phyloP scores from a whole-genome alignment of 352 stramenopile species.

The Peronospora tabacina region DNA sequence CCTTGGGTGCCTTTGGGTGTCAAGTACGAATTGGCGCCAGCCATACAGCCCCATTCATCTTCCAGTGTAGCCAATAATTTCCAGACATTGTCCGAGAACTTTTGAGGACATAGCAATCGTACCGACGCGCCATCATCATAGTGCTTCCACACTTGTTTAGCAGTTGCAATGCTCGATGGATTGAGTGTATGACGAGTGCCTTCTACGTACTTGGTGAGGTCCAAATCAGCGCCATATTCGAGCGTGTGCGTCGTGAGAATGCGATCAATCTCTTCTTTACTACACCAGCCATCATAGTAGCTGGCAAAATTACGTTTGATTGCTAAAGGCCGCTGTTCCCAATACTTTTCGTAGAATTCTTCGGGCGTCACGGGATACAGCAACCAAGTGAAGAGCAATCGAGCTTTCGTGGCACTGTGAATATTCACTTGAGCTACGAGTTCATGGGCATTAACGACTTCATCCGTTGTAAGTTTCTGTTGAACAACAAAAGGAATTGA shows the following conservation, averaged over 20 bases:
- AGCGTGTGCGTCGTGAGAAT: constrained; percentile 73
- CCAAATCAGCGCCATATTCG: constrained; percentile 72
- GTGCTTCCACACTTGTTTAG: constrained; percentile 73
- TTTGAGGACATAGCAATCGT: constrained; percentile 90
- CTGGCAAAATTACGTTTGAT: constrained; percentile 60
- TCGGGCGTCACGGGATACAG: constrained; percentile 72
- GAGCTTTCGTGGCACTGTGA: constrained; percentile 61
- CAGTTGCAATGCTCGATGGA: constrained; percentile 39
- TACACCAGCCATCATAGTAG: constrained; percentile 82
- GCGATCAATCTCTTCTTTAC: constrained; percentile 58
- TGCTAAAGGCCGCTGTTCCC: constrained; percentile 87
- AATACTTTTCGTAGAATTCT: constrained; percentile 91
- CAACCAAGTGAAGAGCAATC: constrained; percentile 80
- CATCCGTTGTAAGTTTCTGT: constrained; percentile 34
- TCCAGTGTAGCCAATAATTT: constrained; percentile 91
- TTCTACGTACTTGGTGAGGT: constrained; percentile 87
- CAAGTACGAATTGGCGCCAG: constrained; percentile 92
- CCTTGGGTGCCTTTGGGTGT: constrained; percentile 90
- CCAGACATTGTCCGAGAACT: constrained; percentile 83
- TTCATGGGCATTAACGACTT: constrained; percentile 52
- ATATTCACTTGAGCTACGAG: constrained; percentile 48
- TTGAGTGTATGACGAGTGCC: constrained; percentile 66
- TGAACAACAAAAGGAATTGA: constrained; percentile 38
- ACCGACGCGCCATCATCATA: constrained; percentile 86
- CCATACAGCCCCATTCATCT: constrained; percentile 90